Base-by-base conservation (phyloP, 148 eudicot genomes). In the Heliamphora exappendiculata region DNA sequence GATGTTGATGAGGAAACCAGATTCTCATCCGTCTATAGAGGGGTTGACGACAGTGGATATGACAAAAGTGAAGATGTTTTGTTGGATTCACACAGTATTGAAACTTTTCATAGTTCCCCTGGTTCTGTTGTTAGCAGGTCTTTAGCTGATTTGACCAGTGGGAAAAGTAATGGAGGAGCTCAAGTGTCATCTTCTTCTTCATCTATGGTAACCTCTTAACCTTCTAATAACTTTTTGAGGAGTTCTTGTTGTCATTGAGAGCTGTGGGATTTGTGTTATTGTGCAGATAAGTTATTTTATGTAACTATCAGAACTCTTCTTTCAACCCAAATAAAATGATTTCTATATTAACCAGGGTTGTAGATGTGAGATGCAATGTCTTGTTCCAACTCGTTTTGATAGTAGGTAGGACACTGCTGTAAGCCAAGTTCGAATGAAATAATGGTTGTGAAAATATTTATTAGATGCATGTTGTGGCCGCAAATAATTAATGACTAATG, bases 1-100 rank as follows among this genome's bases (percentile, higher is more conserved):
- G 98, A 95, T 71, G 64, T 93, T 77, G 98, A 95, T 66, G 97
- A 95, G 84, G 99, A 95, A 85, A 90, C 99, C 50, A 90, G 88
- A 86, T 93, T 81, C 77, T 95, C 98, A 64, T 89, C 99, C 22
- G 98, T 95, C 75, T 83, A 55, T 78, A 89, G 99, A 80, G 88
- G 85, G 66, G 82, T 82, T 77, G 93, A 95, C 83, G 98, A 93
- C 81, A 90, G 93, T 86, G 99, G 98, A 45, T 86, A 79, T 85
- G 82, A 85, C 73, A 97, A 85, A 67, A 85, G 81, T 33, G 99
- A 93, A 80, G 91, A 92, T 78, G 73, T 78, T 66, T 73, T 84
- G 72, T 76, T 85, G 75, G 90, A 91, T 89, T 78, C 88, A 54
- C 87, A 72, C 72, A 91, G 91, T 78, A 77, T 36, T 78, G 99